phyloP scores from a whole-genome alignment of 306 rosid genomes.

The Acacia crassicarpa region DNA sequence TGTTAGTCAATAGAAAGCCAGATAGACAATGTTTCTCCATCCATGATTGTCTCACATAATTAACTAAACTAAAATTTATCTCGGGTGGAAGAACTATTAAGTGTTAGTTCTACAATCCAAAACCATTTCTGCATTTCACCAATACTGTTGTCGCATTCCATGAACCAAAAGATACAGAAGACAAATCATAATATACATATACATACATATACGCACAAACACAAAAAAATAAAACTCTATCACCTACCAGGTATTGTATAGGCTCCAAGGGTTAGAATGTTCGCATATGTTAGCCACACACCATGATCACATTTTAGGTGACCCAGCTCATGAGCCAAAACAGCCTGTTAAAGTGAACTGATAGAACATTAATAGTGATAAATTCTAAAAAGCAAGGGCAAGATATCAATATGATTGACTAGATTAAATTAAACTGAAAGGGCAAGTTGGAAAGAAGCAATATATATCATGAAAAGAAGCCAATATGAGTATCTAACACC shows the following conservation, averaged over 20 bases:
- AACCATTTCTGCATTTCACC: background rate
- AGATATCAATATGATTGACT: background rate
- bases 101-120: background rate
- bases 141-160: background rate
- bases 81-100: background rate
- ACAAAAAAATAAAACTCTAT: conserved; percentile 9
- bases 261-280: conserved; percentile 96
- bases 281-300: conserved; percentile 94
- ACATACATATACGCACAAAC: background rate
- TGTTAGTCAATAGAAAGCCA: background rate
- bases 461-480: background rate
- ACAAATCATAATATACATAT: background rate
- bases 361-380: conserved; percentile 30
- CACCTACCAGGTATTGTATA: conserved; percentile 80
- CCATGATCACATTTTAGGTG: conserved; percentile 99
- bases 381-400: conserved; percentile 5
- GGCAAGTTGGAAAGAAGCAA: conserved; percentile 11
- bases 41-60: conserved; percentile 6
- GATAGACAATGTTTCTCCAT: conserved; percentile 9
- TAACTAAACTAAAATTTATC: conserved; percentile 24
- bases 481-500: background rate
- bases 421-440: conserved; percentile 5
- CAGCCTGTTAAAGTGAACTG: conserved; percentile 62
- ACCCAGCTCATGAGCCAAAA: conserved; percentile 98
- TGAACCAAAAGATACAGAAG: background rate